phyloP scores from a whole-genome alignment of 495 filamentous ascomycete species.

The Penicillium macrosclerotiorum region DNA sequence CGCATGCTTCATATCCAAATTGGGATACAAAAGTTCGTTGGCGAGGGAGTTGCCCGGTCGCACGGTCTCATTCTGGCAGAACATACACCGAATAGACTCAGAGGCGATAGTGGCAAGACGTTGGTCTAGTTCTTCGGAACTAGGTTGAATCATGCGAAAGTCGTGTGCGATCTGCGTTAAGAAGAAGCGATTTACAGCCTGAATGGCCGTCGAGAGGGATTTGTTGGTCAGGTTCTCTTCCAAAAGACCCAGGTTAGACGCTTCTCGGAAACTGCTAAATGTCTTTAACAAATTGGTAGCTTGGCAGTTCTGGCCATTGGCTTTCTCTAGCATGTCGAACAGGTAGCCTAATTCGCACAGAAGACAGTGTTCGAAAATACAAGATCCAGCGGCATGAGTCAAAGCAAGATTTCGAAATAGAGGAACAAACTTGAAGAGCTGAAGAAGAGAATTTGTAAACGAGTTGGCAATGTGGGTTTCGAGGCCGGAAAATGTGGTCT shows the following conservation, averaged over 20 bases:
- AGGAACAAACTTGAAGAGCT: constrained; percentile 87
- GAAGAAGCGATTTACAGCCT: constrained; percentile 74
- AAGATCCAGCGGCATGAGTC: constrained; percentile 82
- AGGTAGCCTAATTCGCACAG: constrained; percentile 94
- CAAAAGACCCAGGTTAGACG: constrained; percentile 67
- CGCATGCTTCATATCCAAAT: constrained; percentile 42
- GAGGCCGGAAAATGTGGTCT: constrained; percentile 82
- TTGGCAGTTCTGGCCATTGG: constrained; percentile 87
- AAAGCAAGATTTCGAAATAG: constrained; percentile 84
- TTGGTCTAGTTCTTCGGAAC: constrained; percentile 57
- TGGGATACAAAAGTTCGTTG: constrained; percentile 84
- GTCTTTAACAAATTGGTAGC: constrained; percentile 95
- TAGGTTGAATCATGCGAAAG: constrained; percentile 59
- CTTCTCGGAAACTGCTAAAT: constrained; percentile 73
- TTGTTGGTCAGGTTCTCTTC: constrained; percentile 76
- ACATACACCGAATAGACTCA: constrained; percentile 71
- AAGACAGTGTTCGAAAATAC: constrained; percentile 76
- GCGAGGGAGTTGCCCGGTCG: constrained; percentile 66
- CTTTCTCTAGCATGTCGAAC: constrained; percentile 97
- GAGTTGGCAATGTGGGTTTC: constrained; percentile 97
- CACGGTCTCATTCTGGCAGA: constrained; percentile 75
- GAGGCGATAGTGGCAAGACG: constrained; percentile 54
- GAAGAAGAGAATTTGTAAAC: constrained; percentile 89
- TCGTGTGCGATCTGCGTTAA: constrained; percentile 70
- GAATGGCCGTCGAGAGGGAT: constrained; percentile 69